Base-by-base conservation (phyloP, 345 rosid species). In the Pistacia atlantica region DNA sequence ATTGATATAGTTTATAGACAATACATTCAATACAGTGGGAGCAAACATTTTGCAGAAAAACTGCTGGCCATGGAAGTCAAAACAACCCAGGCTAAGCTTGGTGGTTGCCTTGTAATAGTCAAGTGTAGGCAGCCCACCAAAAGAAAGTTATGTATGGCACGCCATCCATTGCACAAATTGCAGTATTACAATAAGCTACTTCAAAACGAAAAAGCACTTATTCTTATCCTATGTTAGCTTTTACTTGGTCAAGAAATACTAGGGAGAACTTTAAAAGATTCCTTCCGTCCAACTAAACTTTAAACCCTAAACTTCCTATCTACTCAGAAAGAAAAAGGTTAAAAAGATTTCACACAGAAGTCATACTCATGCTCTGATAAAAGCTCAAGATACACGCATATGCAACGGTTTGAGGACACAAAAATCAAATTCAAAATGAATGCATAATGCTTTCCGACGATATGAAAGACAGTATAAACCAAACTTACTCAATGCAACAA, bases 81-180 rank as follows among this genome's bases (percentile, higher is more conserved):
- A 73, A 62, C 68, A 73, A 7, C 69, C 57, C 35, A 49, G 35
- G 35, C 49, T 11, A 49, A 37, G 38, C 28, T 18, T 6, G 76
- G 18, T 12, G 20, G 35, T 71, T 73, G 59, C 68, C 57, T 31
- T 51, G 76, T 18, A 62, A 20, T 62, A 18, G 69, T 63, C 76
- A 3, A 13, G 56, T 45, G 33, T 63, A 11, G 49, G 76, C 76
- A 51, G 60, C 76, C 76, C 4, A 73, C 69, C 6, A 56, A 73
- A 71, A 46, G 67, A 60, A 60, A 38, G 42, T 45, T 60, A 22
- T 14, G 25, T 9, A 38, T 20, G 9, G 0, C 64, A 56, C 62
- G 22, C 37, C 71, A 22, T 5, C 37, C 17, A 67, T 3, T 5
- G 54, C 64, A 71, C 38, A 35, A 51, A 38, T 12, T 55, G 52